Evolutionary conservation across 1,139 yeast genomes (phyloP).

Genomic region (Candida albicans): DNA sequence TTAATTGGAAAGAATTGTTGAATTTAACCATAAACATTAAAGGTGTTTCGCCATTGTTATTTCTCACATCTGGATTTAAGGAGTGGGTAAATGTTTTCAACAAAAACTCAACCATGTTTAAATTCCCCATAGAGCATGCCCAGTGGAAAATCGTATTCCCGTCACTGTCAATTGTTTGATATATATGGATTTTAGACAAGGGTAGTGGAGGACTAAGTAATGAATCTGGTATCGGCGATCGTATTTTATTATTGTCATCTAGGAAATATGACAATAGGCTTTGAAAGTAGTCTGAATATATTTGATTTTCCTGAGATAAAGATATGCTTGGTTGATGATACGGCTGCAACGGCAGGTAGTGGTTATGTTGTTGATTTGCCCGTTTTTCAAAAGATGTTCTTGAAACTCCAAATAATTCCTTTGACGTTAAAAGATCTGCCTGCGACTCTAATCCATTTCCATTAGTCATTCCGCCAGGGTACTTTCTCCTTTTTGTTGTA

Average conservation of each 20-base stretch:
- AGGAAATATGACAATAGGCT: constrained; percentile 36
- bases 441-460: constrained; percentile 15
- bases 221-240: constrained; percentile 29
- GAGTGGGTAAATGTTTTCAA: constrained; percentile 41
- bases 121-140: constrained; percentile 90
- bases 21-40: constrained; percentile 85
- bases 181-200: constrained; percentile 53
- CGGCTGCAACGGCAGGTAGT: constrained; percentile 14
- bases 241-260: constrained; percentile 29
- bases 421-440: constrained; percentile 39
- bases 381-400: constrained; percentile 40
- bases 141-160: constrained; percentile 95
- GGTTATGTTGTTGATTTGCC: constrained; percentile 15
- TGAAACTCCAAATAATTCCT: constrained; percentile 47
- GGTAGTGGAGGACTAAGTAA: constrained; percentile 45
- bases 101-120: constrained; percentile 69
- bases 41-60: constrained; percentile 82
- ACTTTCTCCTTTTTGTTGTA: constrained; percentile 5
- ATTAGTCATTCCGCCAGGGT: constrained; percentile 1
- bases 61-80: constrained; percentile 64
- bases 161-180: constrained; percentile 85
- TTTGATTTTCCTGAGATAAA: constrained; percentile 21
- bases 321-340: constrained; percentile 20
- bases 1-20: constrained; percentile 78
- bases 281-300: constrained; percentile 38